These are phyloP conservation scores for Phylloporus sp. DNA, from an alignment of 768 basidiomycete species.

Conservation along the genomic window DNA sequence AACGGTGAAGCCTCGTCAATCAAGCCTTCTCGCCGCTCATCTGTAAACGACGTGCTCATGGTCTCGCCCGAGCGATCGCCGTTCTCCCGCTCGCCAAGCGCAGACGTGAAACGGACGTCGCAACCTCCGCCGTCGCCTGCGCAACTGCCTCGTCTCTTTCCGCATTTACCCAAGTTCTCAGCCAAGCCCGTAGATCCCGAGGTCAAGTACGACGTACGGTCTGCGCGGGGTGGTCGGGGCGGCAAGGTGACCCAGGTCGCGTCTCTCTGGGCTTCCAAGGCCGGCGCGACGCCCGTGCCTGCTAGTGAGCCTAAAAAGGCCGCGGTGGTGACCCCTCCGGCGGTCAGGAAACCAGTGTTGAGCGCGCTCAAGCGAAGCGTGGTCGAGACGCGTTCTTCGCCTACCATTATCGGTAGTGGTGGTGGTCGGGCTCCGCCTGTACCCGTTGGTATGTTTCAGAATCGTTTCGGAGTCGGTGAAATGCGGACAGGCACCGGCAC, in stretches of 20 bases:
- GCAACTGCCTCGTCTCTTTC: conserved; percentile 5
- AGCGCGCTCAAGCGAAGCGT: conserved; percentile 13
- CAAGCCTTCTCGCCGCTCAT: conserved; percentile 17
- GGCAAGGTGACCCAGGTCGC: conserved; percentile 71
- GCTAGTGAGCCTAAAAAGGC: conserved; percentile 7
- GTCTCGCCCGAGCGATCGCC: neutral
- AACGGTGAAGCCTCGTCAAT: conserved; percentile 4
- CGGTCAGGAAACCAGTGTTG: conserved; percentile 9
- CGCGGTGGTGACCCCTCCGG: neutral
- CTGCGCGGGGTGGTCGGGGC: conserved; percentile 72
- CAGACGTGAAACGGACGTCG: conserved; percentile 7
- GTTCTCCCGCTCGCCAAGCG: conserved; percentile 13
- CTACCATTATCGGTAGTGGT: neutral
- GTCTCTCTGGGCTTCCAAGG: conserved; percentile 66
- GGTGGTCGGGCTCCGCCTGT: neutral
- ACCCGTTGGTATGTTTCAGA: neutral
- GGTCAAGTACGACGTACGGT: conserved; percentile 66
- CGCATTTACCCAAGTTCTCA: conserved; percentile 33
- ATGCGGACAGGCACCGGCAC: too few relatives aligned
- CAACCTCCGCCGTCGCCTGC: neutral
- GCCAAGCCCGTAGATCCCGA: conserved; percentile 41
- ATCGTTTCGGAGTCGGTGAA: neutral
- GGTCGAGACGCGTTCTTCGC: neutral
- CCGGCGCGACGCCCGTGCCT: conserved; percentile 12
- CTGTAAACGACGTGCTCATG: conserved; percentile 15